These are phyloP conservation scores for Durio zibethinus DNA, from an alignment of 345 rosid species.

Conservation along the genomic window DNA sequence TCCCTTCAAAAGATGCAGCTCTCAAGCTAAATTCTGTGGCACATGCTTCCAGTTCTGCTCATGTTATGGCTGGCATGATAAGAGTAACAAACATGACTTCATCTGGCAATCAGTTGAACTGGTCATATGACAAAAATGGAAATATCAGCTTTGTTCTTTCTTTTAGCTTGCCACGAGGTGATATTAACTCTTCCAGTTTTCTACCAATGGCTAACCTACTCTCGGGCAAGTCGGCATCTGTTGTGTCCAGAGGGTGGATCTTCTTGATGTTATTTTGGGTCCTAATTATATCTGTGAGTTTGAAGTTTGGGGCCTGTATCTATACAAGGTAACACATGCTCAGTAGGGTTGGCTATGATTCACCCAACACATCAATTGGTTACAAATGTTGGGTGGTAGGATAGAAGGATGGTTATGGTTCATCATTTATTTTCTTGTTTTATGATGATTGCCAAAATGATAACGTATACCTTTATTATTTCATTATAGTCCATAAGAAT, in stretches of 20 bases:
- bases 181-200: constrained; percentile 9
- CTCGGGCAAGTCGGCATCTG: constrained; percentile 36
- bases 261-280: constrained; percentile 65
- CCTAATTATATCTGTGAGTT: constrained; percentile 53
- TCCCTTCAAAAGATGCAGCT: constrained; percentile 57
- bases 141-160: constrained; percentile 51
- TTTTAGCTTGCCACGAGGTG: constrained; percentile 37
- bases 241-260: constrained; percentile 39
- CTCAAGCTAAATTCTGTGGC: constrained; percentile 45
- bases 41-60: constrained; percentile 65
- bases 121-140: constrained; percentile 59
- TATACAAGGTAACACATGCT: constrained; percentile 40
- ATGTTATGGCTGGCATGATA: constrained; percentile 68
- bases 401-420: neutral
- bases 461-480: constrained; percentile 5
- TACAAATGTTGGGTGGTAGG: neutral
- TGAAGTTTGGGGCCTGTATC: constrained; percentile 52
- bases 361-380: constrained; percentile 1
- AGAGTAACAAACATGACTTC: constrained; percentile 50
- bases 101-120: constrained; percentile 38
- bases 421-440: constrained; percentile 4
- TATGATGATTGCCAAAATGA: constrained; percentile 18
- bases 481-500: constrained; percentile 4
- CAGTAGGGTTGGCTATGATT: neutral
- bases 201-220: constrained; percentile 18